Percentiles rank a stretch among this genome's conserved stretches.
phyloP scores from a whole-genome alignment of 2,329 filamentous ascomycete genomes.

The Calycina herbarum region DNA sequence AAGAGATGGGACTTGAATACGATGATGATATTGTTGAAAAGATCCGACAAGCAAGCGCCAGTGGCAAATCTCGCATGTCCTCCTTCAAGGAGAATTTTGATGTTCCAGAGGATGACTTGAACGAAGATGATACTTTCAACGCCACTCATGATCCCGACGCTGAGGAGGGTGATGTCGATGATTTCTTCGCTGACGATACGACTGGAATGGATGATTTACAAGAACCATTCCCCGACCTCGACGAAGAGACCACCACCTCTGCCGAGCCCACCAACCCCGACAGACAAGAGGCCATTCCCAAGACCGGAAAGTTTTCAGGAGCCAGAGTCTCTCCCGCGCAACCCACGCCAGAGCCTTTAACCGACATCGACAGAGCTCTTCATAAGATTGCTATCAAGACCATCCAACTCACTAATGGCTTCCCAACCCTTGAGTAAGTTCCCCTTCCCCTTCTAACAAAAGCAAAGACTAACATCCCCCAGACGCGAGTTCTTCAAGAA shows the following conservation, averaged over 20 bases:
- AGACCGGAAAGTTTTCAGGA: neutral
- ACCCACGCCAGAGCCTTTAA: neutral
- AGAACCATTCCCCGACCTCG: neutral
- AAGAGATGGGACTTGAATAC: neutral
- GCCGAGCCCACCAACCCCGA: neutral
- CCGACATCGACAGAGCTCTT: neutral
- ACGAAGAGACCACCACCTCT: neutral
- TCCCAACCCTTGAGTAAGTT: neutral
- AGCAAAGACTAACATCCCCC: neutral
- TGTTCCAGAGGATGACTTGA: neutral
- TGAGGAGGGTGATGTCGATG: neutral
- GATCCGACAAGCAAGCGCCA: neutral
- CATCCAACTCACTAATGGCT: neutral
- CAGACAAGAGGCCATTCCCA: neutral
- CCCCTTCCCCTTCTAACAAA: neutral
- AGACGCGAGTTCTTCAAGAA: neutral
- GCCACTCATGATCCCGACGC: neutral
- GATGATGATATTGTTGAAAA: neutral
- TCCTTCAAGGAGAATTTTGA: neutral
- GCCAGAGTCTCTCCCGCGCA: neutral
- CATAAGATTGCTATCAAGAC: neutral
- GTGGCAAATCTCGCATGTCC: neutral
- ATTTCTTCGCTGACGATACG: slow-evolving; percentile 1
- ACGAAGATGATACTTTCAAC: neutral
- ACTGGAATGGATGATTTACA: neutral